These are phyloP conservation scores for Fusarium lyarnte DNA, from an alignment of 2,329 filamentous ascomycete genomes.

Conservation along the genomic window DNA sequence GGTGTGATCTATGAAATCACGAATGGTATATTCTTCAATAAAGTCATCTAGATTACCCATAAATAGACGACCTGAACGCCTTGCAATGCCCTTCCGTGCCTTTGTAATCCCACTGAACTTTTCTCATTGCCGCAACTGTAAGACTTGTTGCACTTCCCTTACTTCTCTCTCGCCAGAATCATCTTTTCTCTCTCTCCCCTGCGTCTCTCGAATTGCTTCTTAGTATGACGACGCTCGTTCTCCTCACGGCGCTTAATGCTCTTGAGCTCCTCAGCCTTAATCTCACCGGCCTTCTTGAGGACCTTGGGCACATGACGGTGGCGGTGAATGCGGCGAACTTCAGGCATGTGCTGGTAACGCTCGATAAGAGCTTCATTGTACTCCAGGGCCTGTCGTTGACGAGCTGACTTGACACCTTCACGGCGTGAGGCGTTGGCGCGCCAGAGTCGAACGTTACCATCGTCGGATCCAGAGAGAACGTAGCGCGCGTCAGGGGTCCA, in stretches of 20 bases:
- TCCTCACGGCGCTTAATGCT: constrained; percentile 91
- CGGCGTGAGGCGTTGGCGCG: constrained; percentile 84
- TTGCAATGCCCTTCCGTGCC: constrained; percentile 46
- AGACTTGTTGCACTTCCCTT: constrained; percentile 19
- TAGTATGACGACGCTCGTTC: constrained; percentile 91
- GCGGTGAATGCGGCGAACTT: constrained; percentile 87
- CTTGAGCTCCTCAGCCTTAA: constrained; percentile 89
- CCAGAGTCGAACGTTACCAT: constrained; percentile 90
- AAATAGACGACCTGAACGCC: constrained; percentile 46
- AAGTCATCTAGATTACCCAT: constrained; percentile 32
- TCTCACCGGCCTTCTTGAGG: constrained; percentile 94
- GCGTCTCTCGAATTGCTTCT: constrained; percentile 79
- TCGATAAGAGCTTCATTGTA: constrained; percentile 88
- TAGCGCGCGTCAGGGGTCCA: constrained; percentile 94
- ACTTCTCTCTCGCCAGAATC: constrained; percentile 74
- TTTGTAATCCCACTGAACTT: constrained; percentile 33
- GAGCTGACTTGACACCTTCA: constrained; percentile 84
- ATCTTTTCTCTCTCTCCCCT: constrained; percentile 92
- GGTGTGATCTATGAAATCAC: background rate
- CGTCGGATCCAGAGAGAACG: constrained; percentile 89
- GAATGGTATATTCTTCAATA: constrained; percentile 36
- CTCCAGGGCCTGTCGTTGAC: constrained; percentile 87
- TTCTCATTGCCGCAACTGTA: constrained; percentile 9
- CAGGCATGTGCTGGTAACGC: constrained; percentile 94
- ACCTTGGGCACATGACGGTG: constrained; percentile 93